Percentiles rank a stretch among this genome's conserved stretches.
phyloP scores from a whole-genome alignment of 805 yeast genomes.

The Ogataea saltuana region DNA sequence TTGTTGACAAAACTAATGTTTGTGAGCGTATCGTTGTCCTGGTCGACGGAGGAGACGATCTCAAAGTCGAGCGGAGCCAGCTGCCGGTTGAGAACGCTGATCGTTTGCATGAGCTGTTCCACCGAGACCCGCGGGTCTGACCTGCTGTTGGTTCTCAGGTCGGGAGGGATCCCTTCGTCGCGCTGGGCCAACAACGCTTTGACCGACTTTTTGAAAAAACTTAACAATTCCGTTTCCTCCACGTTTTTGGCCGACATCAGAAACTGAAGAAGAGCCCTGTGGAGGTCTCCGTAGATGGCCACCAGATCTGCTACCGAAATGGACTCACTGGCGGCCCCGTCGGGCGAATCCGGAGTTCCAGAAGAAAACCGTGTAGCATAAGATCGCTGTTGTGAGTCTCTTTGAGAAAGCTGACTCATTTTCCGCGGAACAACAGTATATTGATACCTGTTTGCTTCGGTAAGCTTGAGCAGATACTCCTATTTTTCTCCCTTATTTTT shows the following conservation, averaged over 20 bases:
- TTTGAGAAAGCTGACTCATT: no score
- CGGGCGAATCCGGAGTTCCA: no score
- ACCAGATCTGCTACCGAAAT: background rate
- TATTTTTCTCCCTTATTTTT: no score
- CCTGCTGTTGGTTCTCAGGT: background rate
- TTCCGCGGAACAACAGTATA: no score
- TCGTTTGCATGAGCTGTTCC: constrained; percentile 13
- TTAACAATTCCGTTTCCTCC: constrained; percentile 12
- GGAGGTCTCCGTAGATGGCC: constrained; percentile 16
- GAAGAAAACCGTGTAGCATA: no score
- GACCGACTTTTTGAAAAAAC: no score
- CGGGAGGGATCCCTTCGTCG: background rate
- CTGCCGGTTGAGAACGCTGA: constrained; percentile 29
- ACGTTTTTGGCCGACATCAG: constrained; percentile 16
- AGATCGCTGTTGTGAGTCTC: no score
- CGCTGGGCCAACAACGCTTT: no score
- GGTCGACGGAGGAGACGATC: constrained; percentile 34
- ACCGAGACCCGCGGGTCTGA: background rate
- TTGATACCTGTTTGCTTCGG: no score
- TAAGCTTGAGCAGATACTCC: no score
- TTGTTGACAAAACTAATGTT: constrained; percentile 38
- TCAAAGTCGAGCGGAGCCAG: constrained; percentile 43
- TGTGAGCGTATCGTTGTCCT: constrained; percentile 35
- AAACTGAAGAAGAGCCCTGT: constrained; percentile 20
- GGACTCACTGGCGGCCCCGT: no score